Evolutionary conservation across 2,329 filamentous ascomycete genomes (phyloP), one percentile per base, ranked within the genome.

Genomic region (Sporothrix dimorphospora): DNA sequence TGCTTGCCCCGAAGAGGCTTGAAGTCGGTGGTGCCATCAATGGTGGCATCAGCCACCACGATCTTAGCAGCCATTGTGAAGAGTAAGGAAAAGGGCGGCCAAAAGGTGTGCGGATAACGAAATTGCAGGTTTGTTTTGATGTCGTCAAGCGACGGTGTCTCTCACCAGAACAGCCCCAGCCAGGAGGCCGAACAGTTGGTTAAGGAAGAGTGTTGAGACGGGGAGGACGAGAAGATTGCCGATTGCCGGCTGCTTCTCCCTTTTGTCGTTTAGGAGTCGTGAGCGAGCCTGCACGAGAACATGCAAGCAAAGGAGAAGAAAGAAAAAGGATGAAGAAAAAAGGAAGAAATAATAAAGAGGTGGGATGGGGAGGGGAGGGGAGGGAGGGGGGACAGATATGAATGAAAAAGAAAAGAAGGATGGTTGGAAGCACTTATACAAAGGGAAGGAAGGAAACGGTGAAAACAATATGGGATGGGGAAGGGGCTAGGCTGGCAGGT

Each of bases 1-100:
- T 82, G 82, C 79, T 83, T 85, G 40, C 74, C 78, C 66, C 85
- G 85, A 63, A 85, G 80, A 73, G 86, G 86, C 77, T 85, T 82
- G 80, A 87, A 87, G 76, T 88, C 86, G 74, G 82, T 85, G 68
- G 86, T 88, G 80, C 86, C 86, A 77, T 88, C 86, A 38, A 82
- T 80, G 75, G 84, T 82, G 67, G 72, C 80, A 74, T 81, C 79
- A 74, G 82, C 82, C 80, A 82, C 79, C 75, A 81, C 80, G 73
- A 81, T 77, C 72, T 82, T 78, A 45, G 4, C 24, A 21, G 77
- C 76, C 71, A 81, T 81, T 70, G 72, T 75, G 77, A 74, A 7
- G 53, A 51, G 69, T 40, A 11, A 27, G 69, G 49, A 14, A 30
- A 24, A 34, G 3, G n/a, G 5, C 27, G 24, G n/a, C 38, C 47